Percentiles rank a stretch among this genome's conserved stretches.
phyloP scores from a whole-genome alignment of 805 yeast species.

The Pichia pseudocactophila region DNA sequence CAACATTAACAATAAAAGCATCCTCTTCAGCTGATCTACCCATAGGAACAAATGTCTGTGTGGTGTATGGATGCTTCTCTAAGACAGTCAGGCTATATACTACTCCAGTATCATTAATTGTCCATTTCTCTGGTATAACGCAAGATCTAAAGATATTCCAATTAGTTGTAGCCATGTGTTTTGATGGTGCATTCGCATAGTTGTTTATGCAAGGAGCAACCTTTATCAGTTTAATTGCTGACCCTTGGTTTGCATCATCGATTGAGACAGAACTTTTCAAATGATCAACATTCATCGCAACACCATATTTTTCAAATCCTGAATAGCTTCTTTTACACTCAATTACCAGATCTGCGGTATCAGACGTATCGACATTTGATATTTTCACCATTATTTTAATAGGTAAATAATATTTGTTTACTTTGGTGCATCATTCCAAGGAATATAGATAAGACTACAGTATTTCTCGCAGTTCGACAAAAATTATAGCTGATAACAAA shows the following conservation, averaged over 20 bases:
- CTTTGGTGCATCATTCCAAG: too few relatives aligned
- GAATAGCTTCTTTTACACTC: slow-evolving; percentile 20
- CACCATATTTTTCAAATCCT: slow-evolving; percentile 60
- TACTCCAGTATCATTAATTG: slow-evolving; percentile 10
- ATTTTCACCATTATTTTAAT: slow-evolving; percentile 4
- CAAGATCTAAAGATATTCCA: slow-evolving; percentile 81
- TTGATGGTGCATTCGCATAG: slow-evolving; percentile 39
- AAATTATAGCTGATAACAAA: too few relatives aligned
- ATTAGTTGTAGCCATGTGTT: slow-evolving; percentile 46
- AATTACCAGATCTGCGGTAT: background rate
- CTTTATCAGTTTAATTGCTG: slow-evolving; percentile 68
- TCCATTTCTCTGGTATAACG: slow-evolving; percentile 58
- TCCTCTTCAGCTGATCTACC: slow-evolving; percentile 43
- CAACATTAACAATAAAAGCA: slow-evolving; percentile 77
- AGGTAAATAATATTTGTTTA: too few relatives aligned
- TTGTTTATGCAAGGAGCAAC: slow-evolving; percentile 61
- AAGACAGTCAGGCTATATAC: slow-evolving; percentile 54
- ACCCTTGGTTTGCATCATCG: slow-evolving; percentile 81
- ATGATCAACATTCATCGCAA: slow-evolving; percentile 68
- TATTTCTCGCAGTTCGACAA: too few relatives aligned
- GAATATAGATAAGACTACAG: too few relatives aligned
- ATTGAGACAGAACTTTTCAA: slow-evolving; percentile 43
- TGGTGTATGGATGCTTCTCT: slow-evolving; percentile 82
- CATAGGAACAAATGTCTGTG: slow-evolving; percentile 91
- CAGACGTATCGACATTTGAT: slow-evolving; percentile 4